Base-by-base conservation (phyloP, 2,329 filamentous ascomycete species). In the Fusarium drepaniforme region DNA sequence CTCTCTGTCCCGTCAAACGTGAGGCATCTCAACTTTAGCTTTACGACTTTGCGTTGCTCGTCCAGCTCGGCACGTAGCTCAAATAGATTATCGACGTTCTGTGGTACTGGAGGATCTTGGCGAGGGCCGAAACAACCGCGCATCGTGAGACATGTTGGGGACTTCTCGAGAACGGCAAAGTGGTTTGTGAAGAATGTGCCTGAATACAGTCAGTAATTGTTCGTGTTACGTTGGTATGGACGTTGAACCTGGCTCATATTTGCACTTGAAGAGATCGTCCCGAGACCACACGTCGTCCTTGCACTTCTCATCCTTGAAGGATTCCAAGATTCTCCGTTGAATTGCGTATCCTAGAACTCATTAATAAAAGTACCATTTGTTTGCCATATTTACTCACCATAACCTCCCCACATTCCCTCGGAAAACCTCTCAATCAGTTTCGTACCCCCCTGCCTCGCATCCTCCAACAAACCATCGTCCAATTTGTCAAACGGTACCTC, bases 161-260 rank as follows among this genome's bases (percentile, higher is more conserved):
- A 60, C 35, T 77, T 76, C 4, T 72, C 62, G 0, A 77, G 64
- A 0, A 77, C 60, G 9, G 61, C 0, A 38, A 76, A 73, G 12
- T 78, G 75, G 5, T 76, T 73, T 4, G 75, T 78, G 12, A 78
- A 63, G 23, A 56, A 70, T 13, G 77, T 78, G 28, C 66, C 74
- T 77, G 2, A 8, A 8, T 18, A 11, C 8, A 9, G 28, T 30
- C 3, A 30, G 28, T 8, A 30, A 30, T 12, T 13, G n/a, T 1
- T 33, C 3, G 6, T 21, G 15, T 23, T 13, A 4, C 8, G 3
- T 4, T 16, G 38, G 3, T n/a, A 21, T 5, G 18, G 18, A 4
- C 25, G 25, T 28, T 28, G 25, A 28, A 28, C 9, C 76, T 56
- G 73, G 71, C 8, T 77, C 73, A 13, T 77, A 78, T 18, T 51